phyloP scores from a whole-genome alignment of 2,329 filamentous ascomycete genomes.

The Metarhizium album region DNA sequence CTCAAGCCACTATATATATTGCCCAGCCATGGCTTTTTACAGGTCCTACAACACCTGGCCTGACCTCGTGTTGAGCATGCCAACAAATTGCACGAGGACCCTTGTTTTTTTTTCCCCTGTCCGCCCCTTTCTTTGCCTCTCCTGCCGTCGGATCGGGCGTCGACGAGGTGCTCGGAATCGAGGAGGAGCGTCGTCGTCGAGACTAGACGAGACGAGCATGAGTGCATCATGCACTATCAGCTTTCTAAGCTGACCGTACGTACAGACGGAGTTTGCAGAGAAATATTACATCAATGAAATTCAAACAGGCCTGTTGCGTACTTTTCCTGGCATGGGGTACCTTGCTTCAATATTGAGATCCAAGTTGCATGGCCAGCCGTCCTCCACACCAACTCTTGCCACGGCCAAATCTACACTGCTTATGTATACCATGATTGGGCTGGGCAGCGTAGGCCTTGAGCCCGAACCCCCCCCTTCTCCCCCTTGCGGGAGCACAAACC shows the following conservation, averaged over 20 bases:
- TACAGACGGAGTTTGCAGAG: neutral
- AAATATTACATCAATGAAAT: neutral
- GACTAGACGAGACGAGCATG: neutral
- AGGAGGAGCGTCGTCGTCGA: no score
- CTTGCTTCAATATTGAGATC: neutral
- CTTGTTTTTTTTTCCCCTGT: no score
- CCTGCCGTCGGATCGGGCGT: no score
- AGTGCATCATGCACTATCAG: neutral
- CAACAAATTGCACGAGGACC: no score
- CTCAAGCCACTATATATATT: constrained; percentile 8
- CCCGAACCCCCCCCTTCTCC: no score
- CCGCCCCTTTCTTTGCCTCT: no score
- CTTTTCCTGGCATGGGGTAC: neutral
- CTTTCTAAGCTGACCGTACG: neutral
- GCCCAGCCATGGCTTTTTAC: no score
- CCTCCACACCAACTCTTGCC: neutral
- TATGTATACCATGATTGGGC: neutral
- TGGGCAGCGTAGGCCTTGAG: no score
- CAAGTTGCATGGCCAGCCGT: neutral
- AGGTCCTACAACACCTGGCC: no score
- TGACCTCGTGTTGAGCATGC: neutral
- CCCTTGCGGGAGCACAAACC: no score
- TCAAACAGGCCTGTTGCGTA: neutral
- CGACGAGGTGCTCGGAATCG: no score
- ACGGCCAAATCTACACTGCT: neutral